Evolutionary conservation across 176 grass and related monocot genomes (phyloP), one percentile per base, ranked within the genome.

Genomic region (Hyparrhenia diplandra): DNA sequence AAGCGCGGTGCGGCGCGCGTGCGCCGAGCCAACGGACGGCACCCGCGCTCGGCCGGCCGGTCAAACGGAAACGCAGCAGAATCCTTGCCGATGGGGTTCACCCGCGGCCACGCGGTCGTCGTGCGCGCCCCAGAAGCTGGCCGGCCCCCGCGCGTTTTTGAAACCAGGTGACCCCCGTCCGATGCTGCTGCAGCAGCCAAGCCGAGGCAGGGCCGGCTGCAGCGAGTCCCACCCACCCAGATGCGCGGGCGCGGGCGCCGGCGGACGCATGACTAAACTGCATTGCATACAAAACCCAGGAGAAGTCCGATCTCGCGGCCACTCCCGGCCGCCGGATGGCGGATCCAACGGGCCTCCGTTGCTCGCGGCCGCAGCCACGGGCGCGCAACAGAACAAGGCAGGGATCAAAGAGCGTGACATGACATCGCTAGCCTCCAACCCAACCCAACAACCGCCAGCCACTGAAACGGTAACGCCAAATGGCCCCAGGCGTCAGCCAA

Each of bases 221-320:
- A 71, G 51, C 30, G 83, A 37, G 64, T 79, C 74, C 66, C 41
- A 42, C 74, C 65, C 36, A 74, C n/a, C n/a, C n/a, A n/a, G 41
- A 74, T 17, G 57, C 24, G 55, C 16, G 34, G 4, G 34, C 37
- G 36, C 36, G 4, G 36, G 36, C 36, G 14, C 11, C 2, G 11
- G 25, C 43, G 13, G 3, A 5, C 2, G 12, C 36, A 12, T 87
- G 3, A 89, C 69, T 69, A 10, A 88, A 85, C 87, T 8, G 71
- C 52, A 76, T 80, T 81, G n/a, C n/a, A n/a, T n/a, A 61, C 82
- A 76, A 85, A 45, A 1, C 45, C 64, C 5, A 23, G 24, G 3
- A 71, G 5, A 85, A 57, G 71, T 85, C 87, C 87, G 87, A 89
- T 81, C 77, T 85, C 51, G 51, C n/a, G 54, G n/a, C 54, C 17